A percentile compares a stretch with the other conserved stretches of the same genome.
Conservation (phyloP, 495 filamentous ascomycete genomes). For the Aspergillus nanangensis region DNA sequence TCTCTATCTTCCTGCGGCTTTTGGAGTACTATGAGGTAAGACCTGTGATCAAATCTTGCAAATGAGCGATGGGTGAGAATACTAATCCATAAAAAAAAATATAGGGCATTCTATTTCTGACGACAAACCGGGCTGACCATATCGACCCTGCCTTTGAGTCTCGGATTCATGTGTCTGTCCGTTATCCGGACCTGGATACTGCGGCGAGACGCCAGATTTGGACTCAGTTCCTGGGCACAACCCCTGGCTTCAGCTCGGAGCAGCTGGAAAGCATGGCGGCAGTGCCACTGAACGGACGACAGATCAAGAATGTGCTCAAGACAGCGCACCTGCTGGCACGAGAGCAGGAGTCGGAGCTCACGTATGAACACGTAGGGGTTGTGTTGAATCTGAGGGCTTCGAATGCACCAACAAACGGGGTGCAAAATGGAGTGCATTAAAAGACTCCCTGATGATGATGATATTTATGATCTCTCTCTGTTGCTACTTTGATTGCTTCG, state of each 20-base stretch:
- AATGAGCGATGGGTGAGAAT: no score
- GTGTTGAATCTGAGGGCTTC: neutral
- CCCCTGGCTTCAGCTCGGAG: slow-evolving; percentile 17
- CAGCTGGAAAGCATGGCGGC: slow-evolving; percentile 24
- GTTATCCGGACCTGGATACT: slow-evolving; percentile 37
- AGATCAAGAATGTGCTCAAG: slow-evolving; percentile 52
- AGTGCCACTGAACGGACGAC: slow-evolving; percentile 25
- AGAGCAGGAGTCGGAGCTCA: slow-evolving; percentile 9
- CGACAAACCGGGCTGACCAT: slow-evolving; percentile 46
- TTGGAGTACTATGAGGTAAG: slow-evolving; percentile 53
- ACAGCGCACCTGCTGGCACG: slow-evolving; percentile 28
- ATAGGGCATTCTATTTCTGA: slow-evolving; percentile 60
- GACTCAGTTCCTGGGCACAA: slow-evolving; percentile 21
- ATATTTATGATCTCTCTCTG: no score
- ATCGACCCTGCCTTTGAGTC: slow-evolving; percentile 50
- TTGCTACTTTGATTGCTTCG: no score
- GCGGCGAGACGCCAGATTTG: slow-evolving; percentile 24
- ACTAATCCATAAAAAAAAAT: no score
- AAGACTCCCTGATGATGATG: no score
- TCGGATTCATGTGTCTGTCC: slow-evolving; percentile 47
- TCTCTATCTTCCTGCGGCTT: slow-evolving; percentile 48
- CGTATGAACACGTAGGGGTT: neutral
- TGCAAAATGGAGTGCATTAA: no score
- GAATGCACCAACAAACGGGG: no score
- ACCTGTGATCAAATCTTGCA: no score